Evolutionary conservation across 768 basidiomycete genomes (phyloP).

Genomic region (Clathrus columnatus): DNA sequence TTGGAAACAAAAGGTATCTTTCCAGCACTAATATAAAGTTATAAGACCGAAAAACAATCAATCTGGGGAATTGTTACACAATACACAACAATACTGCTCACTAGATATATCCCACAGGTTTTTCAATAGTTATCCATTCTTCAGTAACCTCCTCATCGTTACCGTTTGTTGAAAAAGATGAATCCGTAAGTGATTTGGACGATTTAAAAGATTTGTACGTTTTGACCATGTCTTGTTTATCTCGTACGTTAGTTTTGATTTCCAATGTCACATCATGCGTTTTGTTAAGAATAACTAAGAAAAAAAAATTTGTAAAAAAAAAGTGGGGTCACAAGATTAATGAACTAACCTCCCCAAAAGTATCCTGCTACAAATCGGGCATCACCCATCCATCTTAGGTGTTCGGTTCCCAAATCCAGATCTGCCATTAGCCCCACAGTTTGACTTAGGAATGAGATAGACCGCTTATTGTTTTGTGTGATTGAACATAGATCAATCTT

Average conservation of each 20-base stretch:
- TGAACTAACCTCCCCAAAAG: conserved; percentile 52
- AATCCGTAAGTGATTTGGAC: conserved; percentile 11
- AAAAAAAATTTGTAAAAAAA: conserved; percentile 3
- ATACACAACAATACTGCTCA: conserved; percentile 16
- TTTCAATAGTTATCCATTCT: conserved; percentile 64
- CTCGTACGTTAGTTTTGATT: conserved; percentile 56
- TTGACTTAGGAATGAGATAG: conserved; percentile 78
- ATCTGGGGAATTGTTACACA: background rate
- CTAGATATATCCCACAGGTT: conserved; percentile 60
- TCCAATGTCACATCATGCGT: conserved; percentile 63
- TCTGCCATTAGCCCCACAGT: conserved; percentile 80
- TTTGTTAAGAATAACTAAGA: conserved; percentile 48
- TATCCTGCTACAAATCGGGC: conserved; percentile 68
- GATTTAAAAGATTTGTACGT: conserved; percentile 29
- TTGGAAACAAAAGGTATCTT: conserved; percentile 69
- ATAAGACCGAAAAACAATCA: background rate
- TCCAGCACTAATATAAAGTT: conserved; percentile 37
- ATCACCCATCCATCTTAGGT: conserved; percentile 82
- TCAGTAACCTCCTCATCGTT: conserved; percentile 37
- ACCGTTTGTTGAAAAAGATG: conserved; percentile 37
- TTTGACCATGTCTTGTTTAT: conserved; percentile 65
- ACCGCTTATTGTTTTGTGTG: conserved; percentile 52
- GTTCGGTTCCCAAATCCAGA: conserved; percentile 73
- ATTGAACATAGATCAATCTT: conserved; percentile 70
- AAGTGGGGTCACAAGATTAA: background rate